Percentiles rank a stretch among this genome's conserved stretches.
Conservation (phyloP, 148 eudicot species). For the Amaranthus palmeri region DNA sequence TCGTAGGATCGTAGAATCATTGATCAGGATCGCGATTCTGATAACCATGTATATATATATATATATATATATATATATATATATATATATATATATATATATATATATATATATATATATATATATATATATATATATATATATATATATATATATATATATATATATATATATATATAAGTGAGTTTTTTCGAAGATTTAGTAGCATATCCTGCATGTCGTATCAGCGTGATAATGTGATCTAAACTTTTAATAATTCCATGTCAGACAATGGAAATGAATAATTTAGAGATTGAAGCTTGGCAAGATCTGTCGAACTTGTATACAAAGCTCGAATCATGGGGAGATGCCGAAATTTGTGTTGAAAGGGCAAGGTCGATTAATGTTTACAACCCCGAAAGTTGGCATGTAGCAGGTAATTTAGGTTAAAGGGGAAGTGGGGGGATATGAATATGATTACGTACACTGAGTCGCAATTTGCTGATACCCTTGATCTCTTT, state of each 20-base stretch:
- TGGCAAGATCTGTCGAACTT: conserved; percentile 81
- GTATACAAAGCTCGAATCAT: conserved; percentile 57
- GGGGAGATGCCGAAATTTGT: conserved; percentile 70
- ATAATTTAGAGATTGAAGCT: conserved; percentile 61
- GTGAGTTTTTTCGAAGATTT: background rate
- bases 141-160: too few species aligned
- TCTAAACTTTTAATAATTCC: conserved; percentile 7
- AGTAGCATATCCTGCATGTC: background rate
- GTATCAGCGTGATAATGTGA: background rate
- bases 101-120: too few species aligned
- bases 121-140: too few species aligned
- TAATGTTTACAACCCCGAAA: conserved; percentile 43
- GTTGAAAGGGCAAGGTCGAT: conserved; percentile 51
- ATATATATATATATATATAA: background rate
- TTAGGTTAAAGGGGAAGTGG: background rate
- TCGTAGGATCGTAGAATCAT: too few species aligned
- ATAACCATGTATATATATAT: too few species aligned
- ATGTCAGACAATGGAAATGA: conserved; percentile 33
- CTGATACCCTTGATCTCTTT: background rate
- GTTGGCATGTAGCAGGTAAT: conserved; percentile 81
- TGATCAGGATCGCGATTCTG: too few species aligned
- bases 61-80: too few species aligned
- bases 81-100: too few species aligned
- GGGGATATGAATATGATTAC: background rate
- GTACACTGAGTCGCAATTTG: background rate